Base-by-base conservation (phyloP, 1,139 yeast genomes). In the Protomyces lactucae-debilis region DNA sequence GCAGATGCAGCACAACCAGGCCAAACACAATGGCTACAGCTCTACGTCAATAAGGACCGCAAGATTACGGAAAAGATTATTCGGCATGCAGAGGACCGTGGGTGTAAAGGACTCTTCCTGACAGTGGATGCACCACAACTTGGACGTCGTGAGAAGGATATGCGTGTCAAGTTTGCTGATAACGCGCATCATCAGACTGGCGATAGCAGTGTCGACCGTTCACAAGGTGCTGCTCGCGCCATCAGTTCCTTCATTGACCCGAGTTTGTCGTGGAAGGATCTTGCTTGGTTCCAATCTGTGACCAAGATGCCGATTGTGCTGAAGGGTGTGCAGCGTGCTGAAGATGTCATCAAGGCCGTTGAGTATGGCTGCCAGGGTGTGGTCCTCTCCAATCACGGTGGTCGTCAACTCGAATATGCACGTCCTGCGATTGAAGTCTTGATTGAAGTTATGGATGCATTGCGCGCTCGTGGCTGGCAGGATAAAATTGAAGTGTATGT, bases 81-180 rank as follows among this genome's bases (percentile, higher is more conserved):
- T 35, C 79, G 80, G 69, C 87, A 86, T 70, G 95, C 95, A 0
- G 96, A 87, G 74, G 72, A 76, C 56, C 76, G 90, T 57, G 96
- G 96, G 0, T 79, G 87, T 71, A 86, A 85, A 72, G 96, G 92
- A 0, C 78, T 90, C 25, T 88, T 88, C 73, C 84, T 90, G 64
- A 90, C 96, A 0, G 97, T 91, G 3, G 98, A 92, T 77, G 97
- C 97, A 0, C 97, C 97, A 3, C 90, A 89, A 69, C 80, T 91
- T 66, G 98, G 98, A n/a, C 83, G 95, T 70, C 84, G 98, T 70
- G 97, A 92, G 74, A 79, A 75, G 70, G 84, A 84, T 70, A 80
- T 80, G 75, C 78, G 82, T 72, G 80, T 78, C 72, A 86, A 81
- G 72, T 86, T 84, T 69, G 86, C 82, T 23, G 71, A 69, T 43